Conservation (phyloP, 352 stramenopile genomes). For the Globisporangium carolinianum region DNA sequence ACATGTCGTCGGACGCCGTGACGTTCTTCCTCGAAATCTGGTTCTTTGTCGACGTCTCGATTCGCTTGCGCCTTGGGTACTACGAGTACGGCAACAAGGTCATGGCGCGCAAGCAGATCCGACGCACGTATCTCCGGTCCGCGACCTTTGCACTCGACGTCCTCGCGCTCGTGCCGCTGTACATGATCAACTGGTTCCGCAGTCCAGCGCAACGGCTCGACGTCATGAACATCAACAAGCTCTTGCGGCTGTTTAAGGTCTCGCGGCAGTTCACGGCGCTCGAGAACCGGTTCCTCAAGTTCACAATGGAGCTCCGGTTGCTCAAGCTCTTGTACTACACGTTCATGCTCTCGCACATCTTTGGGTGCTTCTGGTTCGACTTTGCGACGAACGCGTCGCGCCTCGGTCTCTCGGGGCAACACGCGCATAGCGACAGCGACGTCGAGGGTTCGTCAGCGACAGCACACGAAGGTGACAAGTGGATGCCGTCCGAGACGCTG, state of each 20-base stretch:
- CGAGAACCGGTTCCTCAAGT: slow-evolving; percentile 34
- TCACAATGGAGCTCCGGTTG: slow-evolving; percentile 27
- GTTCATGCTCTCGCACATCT: slow-evolving; percentile 36
- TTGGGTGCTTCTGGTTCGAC: slow-evolving; percentile 44
- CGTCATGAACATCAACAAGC: slow-evolving; percentile 41
- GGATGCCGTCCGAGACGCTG: slow-evolving; percentile 19
- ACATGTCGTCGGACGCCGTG: slow-evolving; percentile 17
- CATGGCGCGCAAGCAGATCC: slow-evolving; percentile 25
- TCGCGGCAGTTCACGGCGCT: slow-evolving; percentile 23
- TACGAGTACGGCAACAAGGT: slow-evolving; percentile 52
- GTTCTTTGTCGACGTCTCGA: slow-evolving; percentile 31
- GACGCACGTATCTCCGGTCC: slow-evolving; percentile 24
- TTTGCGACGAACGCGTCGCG: slow-evolving; percentile 29
- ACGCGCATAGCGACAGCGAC: neutral
- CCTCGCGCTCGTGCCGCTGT: slow-evolving; percentile 27
- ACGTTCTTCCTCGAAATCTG: slow-evolving; percentile 25
- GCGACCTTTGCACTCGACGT: slow-evolving; percentile 25
- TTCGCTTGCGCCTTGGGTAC: slow-evolving; percentile 29
- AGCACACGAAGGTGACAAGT: slow-evolving; percentile 24
- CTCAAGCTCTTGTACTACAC: slow-evolving; percentile 45
- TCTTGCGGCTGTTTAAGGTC: slow-evolving; percentile 33
- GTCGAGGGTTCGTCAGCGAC: neutral
- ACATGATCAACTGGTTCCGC: slow-evolving; percentile 25
- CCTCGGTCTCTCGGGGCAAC: slow-evolving; percentile 3
- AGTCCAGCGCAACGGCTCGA: slow-evolving; percentile 17